Evolutionary conservation across 2,329 filamentous ascomycete genomes (phyloP).

Genomic region (Didymella sp.): DNA sequence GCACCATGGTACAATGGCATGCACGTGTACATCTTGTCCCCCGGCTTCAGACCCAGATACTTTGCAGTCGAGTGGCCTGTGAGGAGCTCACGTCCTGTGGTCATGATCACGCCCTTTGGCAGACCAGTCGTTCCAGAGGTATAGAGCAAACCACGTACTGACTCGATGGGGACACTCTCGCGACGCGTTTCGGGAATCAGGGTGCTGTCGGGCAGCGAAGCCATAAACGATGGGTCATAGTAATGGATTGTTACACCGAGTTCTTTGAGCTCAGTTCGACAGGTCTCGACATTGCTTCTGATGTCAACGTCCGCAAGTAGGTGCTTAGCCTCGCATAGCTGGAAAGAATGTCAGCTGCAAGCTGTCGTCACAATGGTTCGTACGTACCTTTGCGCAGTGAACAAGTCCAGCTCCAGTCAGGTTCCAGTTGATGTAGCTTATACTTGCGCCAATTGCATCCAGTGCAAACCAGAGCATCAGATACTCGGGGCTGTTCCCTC

Average conservation of each 20-base stretch:
- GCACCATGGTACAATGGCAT: constrained; percentile 50
- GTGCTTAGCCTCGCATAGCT: constrained; percentile 57
- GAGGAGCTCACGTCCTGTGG: constrained; percentile 40
- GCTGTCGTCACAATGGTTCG: constrained; percentile 33
- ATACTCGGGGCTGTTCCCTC: constrained; percentile 47
- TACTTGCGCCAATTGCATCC: constrained; percentile 43
- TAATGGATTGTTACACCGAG: constrained; percentile 38
- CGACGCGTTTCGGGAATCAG: constrained; percentile 36
- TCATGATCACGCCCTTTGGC: constrained; percentile 43
- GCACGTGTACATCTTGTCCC: constrained; percentile 45
- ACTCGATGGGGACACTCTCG: constrained; percentile 33
- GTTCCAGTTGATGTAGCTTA: constrained; percentile 49
- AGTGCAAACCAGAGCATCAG: constrained; percentile 50
- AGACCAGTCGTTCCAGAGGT: constrained; percentile 49
- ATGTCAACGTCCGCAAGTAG: constrained; percentile 54
- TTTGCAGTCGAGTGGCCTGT: constrained; percentile 29
- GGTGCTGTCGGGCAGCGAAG: constrained; percentile 29
- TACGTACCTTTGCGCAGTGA: constrained; percentile 44
- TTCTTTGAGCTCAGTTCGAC: constrained; percentile 32
- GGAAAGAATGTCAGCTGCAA: constrained; percentile 55
- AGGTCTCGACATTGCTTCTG: constrained; percentile 56
- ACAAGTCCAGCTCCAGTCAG: constrained; percentile 45
- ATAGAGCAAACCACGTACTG: constrained; percentile 43
- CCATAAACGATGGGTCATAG: constrained; percentile 38
- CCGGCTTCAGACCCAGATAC: constrained; percentile 40